Evolutionary conservation across 2,329 filamentous ascomycete genomes (phyloP).

Genomic region (Didymella pinodella): DNA sequence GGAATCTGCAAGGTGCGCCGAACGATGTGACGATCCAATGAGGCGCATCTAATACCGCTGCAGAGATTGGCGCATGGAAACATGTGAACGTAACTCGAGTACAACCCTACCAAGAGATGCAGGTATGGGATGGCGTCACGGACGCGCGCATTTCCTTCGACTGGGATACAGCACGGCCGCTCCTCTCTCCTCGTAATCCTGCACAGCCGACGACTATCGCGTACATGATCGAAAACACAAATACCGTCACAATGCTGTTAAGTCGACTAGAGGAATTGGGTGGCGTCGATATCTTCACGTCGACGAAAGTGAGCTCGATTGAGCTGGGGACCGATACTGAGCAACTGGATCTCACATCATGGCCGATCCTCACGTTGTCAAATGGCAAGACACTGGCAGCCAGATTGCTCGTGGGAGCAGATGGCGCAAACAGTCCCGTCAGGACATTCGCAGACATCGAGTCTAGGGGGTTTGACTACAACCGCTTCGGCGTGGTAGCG

Average conservation of each 20-base stretch:
- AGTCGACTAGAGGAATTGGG: slow-evolving; percentile 74
- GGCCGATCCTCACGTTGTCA: slow-evolving; percentile 82
- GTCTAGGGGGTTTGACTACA: slow-evolving; percentile 92
- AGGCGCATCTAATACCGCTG: slow-evolving; percentile 19
- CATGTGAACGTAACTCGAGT: slow-evolving; percentile 76
- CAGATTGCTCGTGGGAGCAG: slow-evolving; percentile 87
- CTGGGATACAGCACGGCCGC: slow-evolving; percentile 62
- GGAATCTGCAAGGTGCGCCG: slow-evolving; percentile 69
- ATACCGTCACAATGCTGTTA: slow-evolving; percentile 81
- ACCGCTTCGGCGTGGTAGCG: slow-evolving; percentile 87
- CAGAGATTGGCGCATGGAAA: slow-evolving; percentile 81
- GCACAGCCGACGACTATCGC: slow-evolving; percentile 71
- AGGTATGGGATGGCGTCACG: slow-evolving; percentile 96
- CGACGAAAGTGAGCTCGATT: slow-evolving; percentile 81
- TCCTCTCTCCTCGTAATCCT: slow-evolving; percentile 51
- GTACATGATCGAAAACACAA: slow-evolving; percentile 96
- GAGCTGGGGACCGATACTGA: slow-evolving; percentile 71
- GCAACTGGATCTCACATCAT: slow-evolving; percentile 78
- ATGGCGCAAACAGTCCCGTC: slow-evolving; percentile 94
- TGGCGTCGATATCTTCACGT: slow-evolving; percentile 74
- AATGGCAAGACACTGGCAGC: slow-evolving; percentile 75
- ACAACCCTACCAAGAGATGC: slow-evolving; percentile 93
- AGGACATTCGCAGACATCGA: slow-evolving; percentile 86
- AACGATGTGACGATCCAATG: background rate
- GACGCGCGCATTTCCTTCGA: slow-evolving; percentile 90